These are phyloP conservation scores for Suillus bovinus DNA, from an alignment of 768 basidiomycete species.

Conservation along the genomic window DNA sequence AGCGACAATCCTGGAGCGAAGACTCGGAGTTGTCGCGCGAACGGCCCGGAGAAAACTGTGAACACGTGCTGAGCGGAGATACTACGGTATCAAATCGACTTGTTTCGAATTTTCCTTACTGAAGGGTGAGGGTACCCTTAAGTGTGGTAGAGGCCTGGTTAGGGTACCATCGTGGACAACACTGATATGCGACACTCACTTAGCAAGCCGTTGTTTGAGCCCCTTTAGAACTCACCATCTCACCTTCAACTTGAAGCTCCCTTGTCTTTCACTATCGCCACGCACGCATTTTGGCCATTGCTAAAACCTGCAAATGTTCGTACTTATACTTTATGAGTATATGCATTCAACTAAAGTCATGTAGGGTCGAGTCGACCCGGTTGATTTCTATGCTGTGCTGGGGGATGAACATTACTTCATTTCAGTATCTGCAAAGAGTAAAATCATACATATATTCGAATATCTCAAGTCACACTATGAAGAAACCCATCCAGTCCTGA, in stretches of 20 bases:
- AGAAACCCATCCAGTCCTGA: neutral
- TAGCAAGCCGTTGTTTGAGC: too few relatives aligned
- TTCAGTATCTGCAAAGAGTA: neutral
- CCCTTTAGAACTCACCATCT: too few relatives aligned
- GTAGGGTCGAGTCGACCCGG: neutral
- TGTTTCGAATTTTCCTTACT: neutral
- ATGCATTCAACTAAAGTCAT: neutral
- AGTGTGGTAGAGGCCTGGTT: too few relatives aligned
- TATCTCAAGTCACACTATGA: neutral
- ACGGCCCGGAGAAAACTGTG: neutral
- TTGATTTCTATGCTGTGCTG: neutral
- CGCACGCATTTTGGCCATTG: neutral
- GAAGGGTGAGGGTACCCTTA: too few relatives aligned
- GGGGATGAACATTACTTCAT: neutral
- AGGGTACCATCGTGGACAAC: too few relatives aligned
- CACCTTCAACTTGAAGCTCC: slow-evolving; percentile 6
- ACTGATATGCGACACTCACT: too few relatives aligned
- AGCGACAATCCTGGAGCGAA: neutral
- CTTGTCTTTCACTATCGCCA: neutral
- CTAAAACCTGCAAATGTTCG: neutral
- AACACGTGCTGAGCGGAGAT: neutral
- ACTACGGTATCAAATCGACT: neutral
- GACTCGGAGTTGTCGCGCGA: neutral
- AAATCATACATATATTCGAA: neutral
- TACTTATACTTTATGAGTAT: neutral